Evolutionary conservation across 2,329 filamentous ascomycete species (phyloP), one percentile per base, ranked within the genome.

Genomic region (Aspergillus quadricinctus): DNA sequence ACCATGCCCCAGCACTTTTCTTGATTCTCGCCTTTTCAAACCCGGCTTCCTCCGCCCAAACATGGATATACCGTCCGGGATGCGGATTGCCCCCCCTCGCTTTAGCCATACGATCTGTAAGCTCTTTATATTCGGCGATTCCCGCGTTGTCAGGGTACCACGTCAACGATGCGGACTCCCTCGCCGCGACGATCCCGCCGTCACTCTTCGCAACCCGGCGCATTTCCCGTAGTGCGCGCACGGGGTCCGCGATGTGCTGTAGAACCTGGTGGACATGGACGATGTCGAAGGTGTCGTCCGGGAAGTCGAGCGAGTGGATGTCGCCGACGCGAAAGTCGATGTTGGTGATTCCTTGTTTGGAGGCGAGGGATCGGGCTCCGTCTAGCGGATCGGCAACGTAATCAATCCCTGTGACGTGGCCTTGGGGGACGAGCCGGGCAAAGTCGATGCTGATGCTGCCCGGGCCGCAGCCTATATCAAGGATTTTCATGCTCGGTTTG

Each of bases 231-330:
- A 86, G 68, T 0, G 81, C 80, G 2, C 70, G 66, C 0, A 81
- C 68, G 0, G 83, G 82, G 52, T 82, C 74, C 10, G 72, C 64
- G 4, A 87, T 70, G 64, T 87, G 84, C 56, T 81, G 78, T 5
- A 87, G 72, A 0, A 86, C 79, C 62, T 86, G 83, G 61, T 85
- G 81, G 9, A 78, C 80, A 62, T 84, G 80, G 3, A 86, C 83
- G 4, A 87, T 64, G 59, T 87, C 84, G 58, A 87, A 87, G 1
- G 71, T 69, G 27, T 72, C 70, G 48, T 84, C 78, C 2, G 55
- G 49, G 48, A 72, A 74, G 1, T 64, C 58, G 1, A 80, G 72
- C 2, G 69, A 58, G 55, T 78, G 75, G 14, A 79, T 79, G 69
- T 77, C 69, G 9, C 70, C 75, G 2, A 68, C 59, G 23, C 61